phyloP scores from a whole-genome alignment of 768 basidiomycete species.

The Fomitopsis pulvina region DNA sequence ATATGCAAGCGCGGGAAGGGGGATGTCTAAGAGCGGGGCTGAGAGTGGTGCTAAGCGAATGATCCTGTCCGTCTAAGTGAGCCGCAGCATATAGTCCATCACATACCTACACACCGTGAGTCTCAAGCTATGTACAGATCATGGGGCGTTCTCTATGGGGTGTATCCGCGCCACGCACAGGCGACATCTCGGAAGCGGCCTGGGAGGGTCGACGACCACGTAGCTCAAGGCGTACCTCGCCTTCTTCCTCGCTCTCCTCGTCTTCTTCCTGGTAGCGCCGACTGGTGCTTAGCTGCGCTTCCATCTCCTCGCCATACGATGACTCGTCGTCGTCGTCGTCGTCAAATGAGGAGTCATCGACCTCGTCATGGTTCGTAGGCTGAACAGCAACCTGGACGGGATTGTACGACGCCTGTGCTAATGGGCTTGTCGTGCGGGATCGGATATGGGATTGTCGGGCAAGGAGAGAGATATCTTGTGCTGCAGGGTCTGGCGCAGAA shows the following conservation, averaged over 20 bases:
- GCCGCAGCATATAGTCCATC: conserved; percentile 11
- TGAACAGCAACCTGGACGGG: conserved; percentile 13
- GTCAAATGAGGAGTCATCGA: conserved; percentile 17
- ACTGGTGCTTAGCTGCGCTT: conserved; percentile 27
- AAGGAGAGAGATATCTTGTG: conserved; percentile 9
- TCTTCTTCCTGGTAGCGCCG: conserved; percentile 28
- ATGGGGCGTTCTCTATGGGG: conserved; percentile 12
- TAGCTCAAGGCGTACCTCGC: conserved; percentile 20
- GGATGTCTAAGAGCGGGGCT: conserved; percentile 2
- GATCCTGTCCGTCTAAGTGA: conserved; percentile 16
- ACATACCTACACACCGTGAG: conserved; percentile 1
- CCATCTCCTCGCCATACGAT: conserved; percentile 15
- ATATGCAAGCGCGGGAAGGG: conserved; percentile 1
- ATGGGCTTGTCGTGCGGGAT: conserved; percentile 32
- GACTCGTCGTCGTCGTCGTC: conserved; percentile 20
- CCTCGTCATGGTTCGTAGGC: conserved; percentile 22
- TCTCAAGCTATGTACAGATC: conserved; percentile 14
- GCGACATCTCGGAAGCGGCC: conserved; percentile 12
- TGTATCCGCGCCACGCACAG: conserved; percentile 11
- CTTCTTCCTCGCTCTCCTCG: conserved; percentile 32
- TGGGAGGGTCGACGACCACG: conserved; percentile 20
- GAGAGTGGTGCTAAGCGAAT: background rate
- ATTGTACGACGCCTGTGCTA: conserved; percentile 24
- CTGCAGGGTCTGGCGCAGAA: conserved; percentile 19
- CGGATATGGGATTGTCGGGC: conserved; percentile 17